Conservation (phyloP, 2,329 filamentous ascomycete species). For the Sarocladiaceae sp. region DNA sequence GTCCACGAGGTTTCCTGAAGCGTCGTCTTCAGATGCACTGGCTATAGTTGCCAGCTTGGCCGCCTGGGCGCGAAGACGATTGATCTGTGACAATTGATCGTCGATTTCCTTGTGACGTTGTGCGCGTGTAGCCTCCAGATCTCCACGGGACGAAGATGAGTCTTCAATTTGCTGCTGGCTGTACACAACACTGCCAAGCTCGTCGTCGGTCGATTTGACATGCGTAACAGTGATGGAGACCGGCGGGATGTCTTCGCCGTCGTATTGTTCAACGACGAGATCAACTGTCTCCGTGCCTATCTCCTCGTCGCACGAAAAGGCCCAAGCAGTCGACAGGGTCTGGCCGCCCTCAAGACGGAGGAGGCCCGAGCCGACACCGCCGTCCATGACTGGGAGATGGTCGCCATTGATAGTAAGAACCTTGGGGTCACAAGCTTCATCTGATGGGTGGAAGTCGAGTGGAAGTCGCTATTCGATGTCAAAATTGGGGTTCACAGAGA, state of each 20-base stretch:
- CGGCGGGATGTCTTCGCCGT: conserved; percentile 32
- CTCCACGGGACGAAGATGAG: not conserved
- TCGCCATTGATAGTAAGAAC: conserved; percentile 11
- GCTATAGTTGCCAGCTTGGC: too few species aligned
- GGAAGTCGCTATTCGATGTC: conserved; percentile 26
- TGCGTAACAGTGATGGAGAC: conserved; percentile 34
- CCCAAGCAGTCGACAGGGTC: conserved; percentile 38
- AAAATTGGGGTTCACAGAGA: not conserved
- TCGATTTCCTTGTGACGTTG: not conserved
- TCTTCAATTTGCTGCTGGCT: not conserved
- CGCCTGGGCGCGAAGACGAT: not conserved
- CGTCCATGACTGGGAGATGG: conserved; percentile 8
- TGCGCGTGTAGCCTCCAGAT: not conserved
- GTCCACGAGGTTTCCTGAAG: too few species aligned
- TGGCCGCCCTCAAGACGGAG: conserved; percentile 32
- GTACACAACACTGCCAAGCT: not conserved
- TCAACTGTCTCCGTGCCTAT: too few species aligned
- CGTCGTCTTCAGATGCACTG: too few species aligned
- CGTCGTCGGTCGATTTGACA: conserved; percentile 34
- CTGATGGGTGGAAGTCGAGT: conserved; percentile 38
- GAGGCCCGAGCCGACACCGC: conserved; percentile 16
- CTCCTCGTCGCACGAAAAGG: conserved; percentile 41
- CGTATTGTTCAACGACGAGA: too few species aligned
- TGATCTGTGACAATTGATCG: not conserved
- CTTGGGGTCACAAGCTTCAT: conserved; percentile 34